A percentile compares a stretch with the other conserved stretches of the same genome.
These are phyloP conservation scores for Cytospora mali DNA, from an alignment of 2,329 filamentous ascomycete genomes.

Conservation along the genomic window DNA sequence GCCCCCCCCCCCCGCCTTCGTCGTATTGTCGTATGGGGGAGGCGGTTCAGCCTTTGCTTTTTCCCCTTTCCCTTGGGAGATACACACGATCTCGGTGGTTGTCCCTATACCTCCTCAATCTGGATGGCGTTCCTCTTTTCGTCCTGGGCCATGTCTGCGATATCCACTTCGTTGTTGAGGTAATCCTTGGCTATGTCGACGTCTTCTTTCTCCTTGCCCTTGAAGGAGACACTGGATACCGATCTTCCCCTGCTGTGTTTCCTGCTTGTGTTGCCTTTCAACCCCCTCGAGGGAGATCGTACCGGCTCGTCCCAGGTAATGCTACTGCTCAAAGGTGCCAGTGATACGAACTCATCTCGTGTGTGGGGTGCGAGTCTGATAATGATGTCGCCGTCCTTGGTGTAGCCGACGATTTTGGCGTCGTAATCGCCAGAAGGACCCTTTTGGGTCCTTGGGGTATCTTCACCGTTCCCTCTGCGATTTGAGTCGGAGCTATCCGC, in stretches of 20 bases:
- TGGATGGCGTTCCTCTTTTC: neutral
- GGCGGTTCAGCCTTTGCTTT: neutral
- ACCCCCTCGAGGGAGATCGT: neutral
- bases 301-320: slow-evolving; percentile 24
- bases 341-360: slow-evolving; percentile 13
- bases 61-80: neutral
- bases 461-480: slow-evolving; percentile 6
- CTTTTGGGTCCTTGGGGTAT: neutral
- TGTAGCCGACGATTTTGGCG: slow-evolving; percentile 27
- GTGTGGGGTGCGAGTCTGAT: slow-evolving; percentile 20
- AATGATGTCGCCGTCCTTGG: slow-evolving; percentile 27
- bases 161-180: neutral
- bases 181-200: neutral
- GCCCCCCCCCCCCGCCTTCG: too few relatives aligned
- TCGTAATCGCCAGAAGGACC: slow-evolving; percentile 21
- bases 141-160: neutral
- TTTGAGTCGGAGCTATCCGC: slow-evolving; percentile 19
- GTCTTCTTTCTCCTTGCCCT: slow-evolving; percentile 32
- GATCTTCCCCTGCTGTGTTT: slow-evolving; percentile 17
- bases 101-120: neutral
- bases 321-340: neutral
- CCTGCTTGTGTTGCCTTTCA: slow-evolving; percentile 7
- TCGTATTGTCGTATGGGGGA: neutral
- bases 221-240: slow-evolving; percentile 15
- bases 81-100: neutral